Evolutionary conservation across 805 yeast genomes (phyloP).

Genomic region (Sugiyamaella boreocaroliniensis): DNA sequence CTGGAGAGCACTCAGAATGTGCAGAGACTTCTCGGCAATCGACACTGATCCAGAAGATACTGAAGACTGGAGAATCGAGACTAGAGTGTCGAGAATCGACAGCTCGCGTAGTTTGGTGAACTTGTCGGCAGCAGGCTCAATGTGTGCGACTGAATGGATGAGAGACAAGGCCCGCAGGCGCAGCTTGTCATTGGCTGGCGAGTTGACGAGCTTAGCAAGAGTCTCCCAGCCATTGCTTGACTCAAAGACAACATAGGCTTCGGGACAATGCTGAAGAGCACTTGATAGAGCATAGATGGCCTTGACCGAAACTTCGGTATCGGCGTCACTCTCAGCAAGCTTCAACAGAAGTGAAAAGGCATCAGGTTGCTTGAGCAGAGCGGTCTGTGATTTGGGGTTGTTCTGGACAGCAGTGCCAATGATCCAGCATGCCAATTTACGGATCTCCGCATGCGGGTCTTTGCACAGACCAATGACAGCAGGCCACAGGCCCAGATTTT

Average conservation of each 20-base stretch:
- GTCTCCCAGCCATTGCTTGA: constrained; percentile 56
- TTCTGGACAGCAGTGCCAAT: constrained; percentile 92
- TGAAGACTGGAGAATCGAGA: constrained; percentile 11
- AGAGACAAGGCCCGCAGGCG: constrained; percentile 17
- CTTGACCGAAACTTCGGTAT: constrained; percentile 44
- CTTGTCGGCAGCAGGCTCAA: constrained; percentile 19
- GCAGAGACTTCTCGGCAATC: constrained; percentile 28
- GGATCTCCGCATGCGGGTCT: constrained; percentile 39
- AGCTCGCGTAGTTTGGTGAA: constrained; percentile 12
- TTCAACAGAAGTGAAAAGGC: constrained; percentile 29
- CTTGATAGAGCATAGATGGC: constrained; percentile 69
- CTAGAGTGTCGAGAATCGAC: constrained; percentile 8
- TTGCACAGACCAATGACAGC: constrained; percentile 51
- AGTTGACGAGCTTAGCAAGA: constrained; percentile 29
- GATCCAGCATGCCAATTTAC: constrained; percentile 59
- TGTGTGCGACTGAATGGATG: constrained; percentile 16
- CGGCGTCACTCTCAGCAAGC: constrained; percentile 21
- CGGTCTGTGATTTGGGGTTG: constrained; percentile 64
- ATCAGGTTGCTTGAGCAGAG: constrained; percentile 39
- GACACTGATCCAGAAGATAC: constrained; percentile 19
- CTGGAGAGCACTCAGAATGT: constrained; percentile 17
- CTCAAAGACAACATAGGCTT: constrained; percentile 51
- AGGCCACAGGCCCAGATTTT: constrained; percentile 76
- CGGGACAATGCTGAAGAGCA: constrained; percentile 59
- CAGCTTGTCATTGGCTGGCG: constrained; percentile 7